These are phyloP conservation scores for Desmodesmus armatus DNA, from an alignment of 139 green algal species.

Conservation along the genomic window DNA sequence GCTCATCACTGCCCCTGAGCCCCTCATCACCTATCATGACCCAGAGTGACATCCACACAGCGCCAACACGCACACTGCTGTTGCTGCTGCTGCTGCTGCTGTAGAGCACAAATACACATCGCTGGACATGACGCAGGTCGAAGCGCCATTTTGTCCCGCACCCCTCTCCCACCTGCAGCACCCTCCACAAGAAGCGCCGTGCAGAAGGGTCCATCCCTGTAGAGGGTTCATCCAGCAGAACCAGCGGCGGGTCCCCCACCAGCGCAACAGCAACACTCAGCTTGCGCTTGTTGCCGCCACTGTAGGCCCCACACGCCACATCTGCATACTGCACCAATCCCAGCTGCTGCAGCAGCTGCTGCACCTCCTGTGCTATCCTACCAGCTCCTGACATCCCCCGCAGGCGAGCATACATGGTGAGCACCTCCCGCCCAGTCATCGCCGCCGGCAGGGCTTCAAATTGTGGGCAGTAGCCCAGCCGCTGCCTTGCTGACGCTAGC, in stretches of 20 bases:
- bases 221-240: conserved; percentile 86
- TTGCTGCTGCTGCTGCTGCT: no score
- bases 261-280: conserved; percentile 83
- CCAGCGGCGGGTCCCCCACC: conserved; percentile 70
- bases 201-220: conserved; percentile 75
- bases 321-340: conserved; percentile 62
- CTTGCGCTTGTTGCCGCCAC: conserved; percentile 84
- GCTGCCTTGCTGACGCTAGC: conserved; percentile 55
- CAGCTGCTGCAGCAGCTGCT: conserved; percentile 63
- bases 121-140: no score
- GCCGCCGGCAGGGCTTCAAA: conserved; percentile 65
- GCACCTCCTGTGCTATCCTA: conserved; percentile 26
- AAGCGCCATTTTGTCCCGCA: background rate
- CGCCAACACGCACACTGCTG: no score
- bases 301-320: conserved; percentile 56
- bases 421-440: conserved; percentile 75
- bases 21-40: no score
- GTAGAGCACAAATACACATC: no score
- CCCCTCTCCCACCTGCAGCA: conserved; percentile 28
- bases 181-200: conserved; percentile 61
- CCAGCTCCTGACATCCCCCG: background rate
- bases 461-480: conserved; percentile 85
- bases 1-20: no score
- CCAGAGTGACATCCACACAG: no score
- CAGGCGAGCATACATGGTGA: conserved; percentile 72